Evolutionary conservation across 768 basidiomycete species (phyloP).

Genomic region (Gelatoporia subvermispora): DNA sequence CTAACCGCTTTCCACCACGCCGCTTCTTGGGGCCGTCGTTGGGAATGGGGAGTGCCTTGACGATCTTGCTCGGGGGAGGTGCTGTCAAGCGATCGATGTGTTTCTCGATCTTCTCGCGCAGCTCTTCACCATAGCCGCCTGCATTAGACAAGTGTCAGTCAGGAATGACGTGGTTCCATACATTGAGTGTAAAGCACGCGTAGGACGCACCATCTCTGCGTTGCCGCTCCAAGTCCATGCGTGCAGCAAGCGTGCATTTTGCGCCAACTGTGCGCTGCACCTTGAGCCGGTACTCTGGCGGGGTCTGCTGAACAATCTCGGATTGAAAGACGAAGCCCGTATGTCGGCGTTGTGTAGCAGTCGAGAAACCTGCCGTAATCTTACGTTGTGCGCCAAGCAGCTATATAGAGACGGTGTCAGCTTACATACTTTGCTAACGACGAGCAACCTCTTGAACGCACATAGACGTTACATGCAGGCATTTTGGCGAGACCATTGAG

Average conservation of each 20-base stretch:
- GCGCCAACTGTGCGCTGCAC: slow-evolving; percentile 92
- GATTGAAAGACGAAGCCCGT: slow-evolving; percentile 97
- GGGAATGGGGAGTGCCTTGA: slow-evolving; percentile 90
- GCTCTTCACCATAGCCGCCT: slow-evolving; percentile 77
- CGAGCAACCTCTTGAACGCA: slow-evolving; percentile 35
- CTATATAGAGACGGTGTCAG: slow-evolving; percentile 32
- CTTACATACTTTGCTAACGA: background rate
- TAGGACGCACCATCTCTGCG: slow-evolving; percentile 64
- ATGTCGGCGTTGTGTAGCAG: slow-evolving; percentile 81
- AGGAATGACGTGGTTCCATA: background rate
- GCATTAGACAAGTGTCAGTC: background rate
- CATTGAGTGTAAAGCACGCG: background rate
- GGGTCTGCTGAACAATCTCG: slow-evolving; percentile 79
- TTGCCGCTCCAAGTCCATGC: slow-evolving; percentile 90
- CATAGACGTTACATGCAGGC: slow-evolving; percentile 93
- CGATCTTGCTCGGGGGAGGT: slow-evolving; percentile 89
- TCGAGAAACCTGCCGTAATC: slow-evolving; percentile 88
- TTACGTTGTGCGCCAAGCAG: slow-evolving; percentile 93
- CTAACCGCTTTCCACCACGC: slow-evolving; percentile 86
- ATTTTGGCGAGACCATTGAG: slow-evolving; percentile 87
- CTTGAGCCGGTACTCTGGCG: slow-evolving; percentile 86
- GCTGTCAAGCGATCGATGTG: slow-evolving; percentile 88
- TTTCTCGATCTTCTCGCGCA: slow-evolving; percentile 88
- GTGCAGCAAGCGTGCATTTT: slow-evolving; percentile 82
- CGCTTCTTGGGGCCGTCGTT: slow-evolving; percentile 95